These are phyloP conservation scores for Hanseniaspora vineae DNA, from an alignment of 805 yeast species.

Conservation along the genomic window DNA sequence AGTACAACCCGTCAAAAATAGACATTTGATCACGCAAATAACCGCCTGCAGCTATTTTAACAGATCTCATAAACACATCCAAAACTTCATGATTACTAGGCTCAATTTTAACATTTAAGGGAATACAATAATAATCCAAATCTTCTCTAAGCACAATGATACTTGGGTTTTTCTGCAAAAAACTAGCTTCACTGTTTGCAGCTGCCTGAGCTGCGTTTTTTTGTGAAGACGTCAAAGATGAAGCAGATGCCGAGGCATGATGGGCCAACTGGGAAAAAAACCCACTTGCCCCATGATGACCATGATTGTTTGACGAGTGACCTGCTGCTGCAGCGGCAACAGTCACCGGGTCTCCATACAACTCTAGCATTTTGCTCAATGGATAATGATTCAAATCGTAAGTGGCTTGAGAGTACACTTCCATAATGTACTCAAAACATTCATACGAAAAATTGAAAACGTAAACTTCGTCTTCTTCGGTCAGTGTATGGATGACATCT, in stretches of 20 bases:
- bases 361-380: constrained; percentile 27
- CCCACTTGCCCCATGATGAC: constrained; percentile 7
- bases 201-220: not conserved
- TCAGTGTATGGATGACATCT: constrained; percentile 61
- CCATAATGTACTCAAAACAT: constrained; percentile 75
- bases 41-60: constrained; percentile 67
- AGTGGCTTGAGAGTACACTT: constrained; percentile 57
- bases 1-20: constrained; percentile 64
- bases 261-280: constrained; percentile 13
- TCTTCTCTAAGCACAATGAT: constrained; percentile 89
- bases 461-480: constrained; percentile 67
- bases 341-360: constrained; percentile 10
- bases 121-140: constrained; percentile 83
- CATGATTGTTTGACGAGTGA: constrained; percentile 1
- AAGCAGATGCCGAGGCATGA: constrained; percentile 14
- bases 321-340: not conserved
- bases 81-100: constrained; percentile 27
- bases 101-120: constrained; percentile 47
- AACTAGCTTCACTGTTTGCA: constrained; percentile 2
- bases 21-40: constrained; percentile 40
- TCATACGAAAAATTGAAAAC: constrained; percentile 71
- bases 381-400: constrained; percentile 34
- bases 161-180: constrained; percentile 71
- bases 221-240: not conserved
- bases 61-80: constrained; percentile 40